Base-by-base conservation (phyloP, 805 yeast genomes). In the Candida sakaeoensis region DNA sequence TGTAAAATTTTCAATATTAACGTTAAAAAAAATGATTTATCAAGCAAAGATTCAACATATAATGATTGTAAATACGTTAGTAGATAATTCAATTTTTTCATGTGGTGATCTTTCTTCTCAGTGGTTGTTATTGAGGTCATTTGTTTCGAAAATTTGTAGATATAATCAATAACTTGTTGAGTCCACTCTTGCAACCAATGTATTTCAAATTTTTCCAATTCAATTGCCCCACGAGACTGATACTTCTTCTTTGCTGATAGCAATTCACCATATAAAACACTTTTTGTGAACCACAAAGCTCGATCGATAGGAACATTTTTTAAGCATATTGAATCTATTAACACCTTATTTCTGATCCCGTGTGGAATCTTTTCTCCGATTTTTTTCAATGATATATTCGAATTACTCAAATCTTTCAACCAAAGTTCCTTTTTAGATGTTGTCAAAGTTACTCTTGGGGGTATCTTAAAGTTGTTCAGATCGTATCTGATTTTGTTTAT, bases 151-250 rank as follows among this genome's bases (percentile, higher is more conserved):
- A 74, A 65, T 46, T 70, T 70, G 45, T 74, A 79, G 9, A 82
- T 50, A 49, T 70, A 84, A 40, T 76, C 80, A 2, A 80, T 70
- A 12, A 90, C 80, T 48, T 85, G 95, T 30, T 80, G 85, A 0
- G 97, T 85, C 98, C 98, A 91, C 55, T 88, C 96, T 42, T 77
- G 77, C 14, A 82, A 67, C 88, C 96, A 83, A 35, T 72, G 76
- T 17, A 63, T 57, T 43, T 80, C 84, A n/a, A 69, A 48, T 17
- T 48, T 48, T 17, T 65, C 60, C 13, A 27, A 4, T 12, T 15
- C 21, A 4, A 12, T 3, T n/a, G 7, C 16, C 5, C 10, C 16
- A 25, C 50, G 55, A 3, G 55, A 41, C 36, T 53, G 63, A 29
- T 55, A 48, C 40, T 64, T 66, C 40, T 58, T 57, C 8, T 65